Evolutionary conservation across 116 monocot species (phyloP), one percentile per base, ranked within the genome.

Genomic region (Phalaenopsis hybrid): DNA sequence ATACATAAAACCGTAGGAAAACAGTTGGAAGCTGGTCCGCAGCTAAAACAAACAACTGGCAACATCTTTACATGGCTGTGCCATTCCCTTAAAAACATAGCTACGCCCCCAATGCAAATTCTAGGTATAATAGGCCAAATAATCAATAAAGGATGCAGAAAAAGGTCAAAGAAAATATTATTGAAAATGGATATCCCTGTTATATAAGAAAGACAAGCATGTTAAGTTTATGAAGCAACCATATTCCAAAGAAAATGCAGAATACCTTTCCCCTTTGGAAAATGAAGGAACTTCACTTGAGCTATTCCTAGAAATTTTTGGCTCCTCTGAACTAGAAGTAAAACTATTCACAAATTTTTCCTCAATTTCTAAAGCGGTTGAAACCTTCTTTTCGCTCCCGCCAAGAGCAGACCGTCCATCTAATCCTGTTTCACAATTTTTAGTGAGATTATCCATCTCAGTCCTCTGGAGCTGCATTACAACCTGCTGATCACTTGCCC

Each of bases 261-360:
- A 57, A 51, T 63, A 84, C 84, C 80, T 80, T n/a, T 76, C 76
- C 43, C 61, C 45, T 84, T 31, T 77, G 51, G 73, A 59, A 5
- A 65, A 76, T 23, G 33, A 45, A 21, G 80, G 28, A 78, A 78
- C n/a, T 12, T 68, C 70, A 6, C 21, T 48, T 12, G 68, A 43
- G 45, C 45, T 20, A 16, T 17, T 70, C 41, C 58, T 31, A 16
- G 44, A 78, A 51, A n/a, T 6, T 65, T 16, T 81, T 49, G 7
- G 78, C 57, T 83, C 85, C 65, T 82, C 70, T 77, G 68, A 45
- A 74, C 11, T 51, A n/a, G 52, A 43, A 65, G 65, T 18, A 23
- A 58, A 18, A 79, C 25, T 18, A 51, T 82, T 69, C n/a, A 34
- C 13, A 85, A 74, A 28, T 57, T 85, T 85, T 80, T 85, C 85